Base-by-base conservation (phyloP, 2,329 filamentous ascomycete species). In the Cryphonectria carpinicola region DNA sequence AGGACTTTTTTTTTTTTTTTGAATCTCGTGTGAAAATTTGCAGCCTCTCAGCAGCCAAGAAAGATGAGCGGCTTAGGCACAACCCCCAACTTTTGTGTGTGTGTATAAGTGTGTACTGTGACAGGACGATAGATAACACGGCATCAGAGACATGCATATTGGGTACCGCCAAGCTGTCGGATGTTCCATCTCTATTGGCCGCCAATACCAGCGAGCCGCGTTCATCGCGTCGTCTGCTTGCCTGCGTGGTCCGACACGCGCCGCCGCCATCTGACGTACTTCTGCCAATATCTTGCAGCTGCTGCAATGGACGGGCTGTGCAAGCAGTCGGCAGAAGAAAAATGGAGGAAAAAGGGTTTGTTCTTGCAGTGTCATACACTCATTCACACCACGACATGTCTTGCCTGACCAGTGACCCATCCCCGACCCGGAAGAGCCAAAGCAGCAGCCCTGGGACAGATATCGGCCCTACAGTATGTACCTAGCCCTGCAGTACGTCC, bases 41-140 rank as follows among this genome's bases (percentile, higher is more conserved):
- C 19, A 71, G 54, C 70, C 66, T 58, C 62, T 63, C 66, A 66
- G 70, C 62, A 56, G 67, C 63, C 65, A 22, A 54, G 37, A 65
- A 54, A 63, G 37, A 13, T 46, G 46, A 25, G 43, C 43, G 8
- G 19, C 43, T 32, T 22, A 32, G 19, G 32, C 10, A 17, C 6
- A 3, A 22, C 46, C 46, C 46, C 46, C 46, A 49, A n/a, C 19
- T n/a, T n/a, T 49, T 28, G 65, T 28, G n/a, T 54, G 25, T 49
- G 56, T 65, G 35, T 10, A 8, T 28, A 32, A 19, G 65, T 32
- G 25, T 56, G 22, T 52, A 46, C 14, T 32, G 43, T 67, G 67
- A 67, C 66, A 65, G 43, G 41, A 46, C 65, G 60, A 70, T 63
- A 70, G 60, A 70, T 63, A 70, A 56, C 60, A 61, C 52, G 49